phyloP scores from a whole-genome alignment of 306 rosid species.

The Glycine latifolia region DNA sequence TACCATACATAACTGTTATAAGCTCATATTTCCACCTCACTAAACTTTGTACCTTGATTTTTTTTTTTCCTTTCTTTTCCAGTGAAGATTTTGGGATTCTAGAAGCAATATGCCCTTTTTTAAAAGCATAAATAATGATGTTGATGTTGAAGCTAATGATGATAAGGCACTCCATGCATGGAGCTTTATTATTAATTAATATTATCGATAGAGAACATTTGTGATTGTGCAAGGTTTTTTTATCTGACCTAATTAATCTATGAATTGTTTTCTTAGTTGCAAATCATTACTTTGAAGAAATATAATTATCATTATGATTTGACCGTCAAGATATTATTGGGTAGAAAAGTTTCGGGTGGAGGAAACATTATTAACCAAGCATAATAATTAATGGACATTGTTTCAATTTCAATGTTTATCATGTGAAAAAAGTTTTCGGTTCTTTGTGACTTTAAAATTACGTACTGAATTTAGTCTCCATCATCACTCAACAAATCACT shows the following conservation, averaged over 20 bases:
- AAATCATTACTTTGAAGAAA: constrained; percentile 46
- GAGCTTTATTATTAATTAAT: background rate
- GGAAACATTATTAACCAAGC: constrained; percentile 31
- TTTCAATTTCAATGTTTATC: constrained; percentile 36
- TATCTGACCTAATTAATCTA: constrained; percentile 6
- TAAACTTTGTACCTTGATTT: background rate
- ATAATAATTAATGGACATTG: constrained; percentile 2
- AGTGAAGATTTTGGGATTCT: background rate
- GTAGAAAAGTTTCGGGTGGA: constrained; percentile 26
- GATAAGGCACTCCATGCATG: background rate
- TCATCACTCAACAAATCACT: constrained; percentile 1
- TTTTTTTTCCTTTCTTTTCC: background rate
- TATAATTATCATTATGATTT: constrained; percentile 40
- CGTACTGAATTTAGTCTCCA: background rate
- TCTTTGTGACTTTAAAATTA: constrained; percentile 35
- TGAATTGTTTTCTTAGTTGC: constrained; percentile 47
- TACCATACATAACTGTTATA: background rate
- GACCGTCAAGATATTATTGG: constrained; percentile 28
- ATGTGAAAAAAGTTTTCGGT: constrained; percentile 23
- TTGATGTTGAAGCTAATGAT: background rate
- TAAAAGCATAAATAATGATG: constrained; percentile 1
- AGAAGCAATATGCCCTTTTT: background rate
- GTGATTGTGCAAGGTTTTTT: background rate
- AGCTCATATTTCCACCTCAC: constrained; percentile 2
- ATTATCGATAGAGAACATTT: background rate